Evolutionary conservation across 2,329 filamentous ascomycete genomes (phyloP).

Genomic region (Colletotrichum cordylinicola): DNA sequence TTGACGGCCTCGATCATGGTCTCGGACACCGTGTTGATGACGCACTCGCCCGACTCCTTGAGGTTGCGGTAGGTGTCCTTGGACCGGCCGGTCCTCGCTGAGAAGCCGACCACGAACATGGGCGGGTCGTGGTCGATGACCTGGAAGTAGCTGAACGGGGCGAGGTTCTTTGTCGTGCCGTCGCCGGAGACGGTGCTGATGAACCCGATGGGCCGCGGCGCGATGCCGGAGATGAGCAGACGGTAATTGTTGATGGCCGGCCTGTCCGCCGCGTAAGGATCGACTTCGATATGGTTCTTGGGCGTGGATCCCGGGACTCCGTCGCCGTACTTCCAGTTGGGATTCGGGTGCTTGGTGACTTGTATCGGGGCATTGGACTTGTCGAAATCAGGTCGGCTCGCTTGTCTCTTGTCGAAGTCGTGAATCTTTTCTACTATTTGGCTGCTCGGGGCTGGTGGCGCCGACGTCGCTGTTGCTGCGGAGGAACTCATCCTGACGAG

Average conservation of each 20-base stretch:
- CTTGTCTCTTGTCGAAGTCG: conserved; percentile 76
- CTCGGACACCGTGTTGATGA: conserved; percentile 87
- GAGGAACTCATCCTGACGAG: neutral
- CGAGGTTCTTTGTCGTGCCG: conserved; percentile 71
- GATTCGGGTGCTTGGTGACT: conserved; percentile 66
- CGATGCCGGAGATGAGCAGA: conserved; percentile 77
- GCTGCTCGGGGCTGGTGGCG: neutral
- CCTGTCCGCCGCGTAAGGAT: conserved; percentile 77
- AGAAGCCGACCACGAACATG: conserved; percentile 70
- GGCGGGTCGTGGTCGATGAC: conserved; percentile 87
- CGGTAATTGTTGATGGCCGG: conserved; percentile 82
- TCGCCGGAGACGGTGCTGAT: conserved; percentile 62
- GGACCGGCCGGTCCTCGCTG: conserved; percentile 50
- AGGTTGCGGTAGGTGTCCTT: conserved; percentile 86
- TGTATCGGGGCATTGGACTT: conserved; percentile 46
- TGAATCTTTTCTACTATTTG: neutral
- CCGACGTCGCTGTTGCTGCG: neutral
- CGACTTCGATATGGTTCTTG: conserved; percentile 71
- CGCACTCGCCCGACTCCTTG: conserved; percentile 73
- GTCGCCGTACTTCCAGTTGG: conserved; percentile 67
- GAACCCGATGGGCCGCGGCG: conserved; percentile 54
- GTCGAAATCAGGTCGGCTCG: conserved; percentile 66
- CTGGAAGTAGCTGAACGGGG: conserved; percentile 87
- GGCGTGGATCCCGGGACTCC: conserved; percentile 41
- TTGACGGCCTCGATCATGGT: conserved; percentile 88